These are phyloP conservation scores for Zygosaccharomyces kombuchaensis DNA, from an alignment of 805 yeast genomes.

Conservation along the genomic window DNA sequence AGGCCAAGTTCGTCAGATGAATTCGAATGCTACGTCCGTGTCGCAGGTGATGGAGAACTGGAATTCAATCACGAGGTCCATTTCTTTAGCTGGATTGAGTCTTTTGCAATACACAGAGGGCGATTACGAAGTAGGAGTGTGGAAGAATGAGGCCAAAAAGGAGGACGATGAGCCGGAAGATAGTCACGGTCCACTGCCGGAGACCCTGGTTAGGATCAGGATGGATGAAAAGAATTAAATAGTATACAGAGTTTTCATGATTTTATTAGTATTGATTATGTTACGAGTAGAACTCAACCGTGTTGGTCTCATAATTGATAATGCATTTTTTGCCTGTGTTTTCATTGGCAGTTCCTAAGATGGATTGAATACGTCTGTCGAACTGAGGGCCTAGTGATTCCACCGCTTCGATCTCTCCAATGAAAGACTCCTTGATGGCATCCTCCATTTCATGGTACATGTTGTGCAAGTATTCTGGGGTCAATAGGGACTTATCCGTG, in stretches of 20 bases:
- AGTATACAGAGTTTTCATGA: slow-evolving; percentile 1
- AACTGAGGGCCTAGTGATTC: slow-evolving; percentile 18
- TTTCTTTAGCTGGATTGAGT: slow-evolving; percentile 33
- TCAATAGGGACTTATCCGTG: slow-evolving; percentile 13
- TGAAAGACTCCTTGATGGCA: slow-evolving; percentile 10
- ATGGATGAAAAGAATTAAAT: slow-evolving; percentile 34
- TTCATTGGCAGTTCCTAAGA: slow-evolving; percentile 38
- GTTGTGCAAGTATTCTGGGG: slow-evolving; percentile 17
- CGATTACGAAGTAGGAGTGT: slow-evolving; percentile 31
- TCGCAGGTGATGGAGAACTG: slow-evolving; percentile 29
- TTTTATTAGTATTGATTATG: background rate
- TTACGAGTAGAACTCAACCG: slow-evolving; percentile 24
- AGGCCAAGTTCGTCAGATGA: slow-evolving; percentile 24
- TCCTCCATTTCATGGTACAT: slow-evolving; percentile 14
- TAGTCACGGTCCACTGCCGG: slow-evolving; percentile 51
- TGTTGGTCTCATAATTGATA: slow-evolving; percentile 37
- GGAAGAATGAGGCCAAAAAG: slow-evolving; percentile 35
- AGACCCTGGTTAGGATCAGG: slow-evolving; percentile 57
- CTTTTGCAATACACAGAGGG: slow-evolving; percentile 31
- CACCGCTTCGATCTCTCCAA: slow-evolving; percentile 17
- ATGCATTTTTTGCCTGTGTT: slow-evolving; percentile 34
- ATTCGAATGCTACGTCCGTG: slow-evolving; percentile 26
- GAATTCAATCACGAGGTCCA: slow-evolving; percentile 31
- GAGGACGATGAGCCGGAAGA: slow-evolving; percentile 31
- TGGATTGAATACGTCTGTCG: slow-evolving; percentile 32